Conservation (phyloP, 1,139 yeast species). For the Nakaseomyces sp. region DNA sequence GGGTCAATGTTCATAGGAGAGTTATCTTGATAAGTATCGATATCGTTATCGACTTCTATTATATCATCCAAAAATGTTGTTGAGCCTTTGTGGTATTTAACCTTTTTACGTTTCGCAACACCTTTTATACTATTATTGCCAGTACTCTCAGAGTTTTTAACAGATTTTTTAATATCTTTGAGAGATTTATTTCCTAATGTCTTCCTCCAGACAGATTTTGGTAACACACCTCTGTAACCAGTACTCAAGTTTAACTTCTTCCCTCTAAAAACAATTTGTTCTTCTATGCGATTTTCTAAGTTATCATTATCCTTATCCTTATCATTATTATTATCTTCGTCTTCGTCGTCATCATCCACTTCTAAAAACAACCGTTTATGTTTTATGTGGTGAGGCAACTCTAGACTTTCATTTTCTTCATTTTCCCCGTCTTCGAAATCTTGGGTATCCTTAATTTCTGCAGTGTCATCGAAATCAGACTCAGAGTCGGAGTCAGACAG, state of each 20-base stretch:
- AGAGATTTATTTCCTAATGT: conserved; percentile 13
- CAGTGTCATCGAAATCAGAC: conserved; percentile 1
- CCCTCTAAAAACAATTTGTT: conserved; percentile 26
- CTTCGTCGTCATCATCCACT: conserved; percentile 6
- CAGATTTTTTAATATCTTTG: too few relatives aligned
- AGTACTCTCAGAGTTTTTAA: too few relatives aligned
- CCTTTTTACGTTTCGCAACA: neutral
- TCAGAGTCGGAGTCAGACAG: conserved; percentile 10
- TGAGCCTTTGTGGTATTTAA: neutral
- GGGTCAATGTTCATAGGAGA: neutral
- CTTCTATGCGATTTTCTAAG: too few relatives aligned
- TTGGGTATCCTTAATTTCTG: neutral
- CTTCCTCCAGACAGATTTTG: conserved; percentile 28
- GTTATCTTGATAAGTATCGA: neutral
- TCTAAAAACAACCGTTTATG: conserved; percentile 5
- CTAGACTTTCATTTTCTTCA: neutral
- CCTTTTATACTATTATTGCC: neutral
- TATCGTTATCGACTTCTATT: neutral
- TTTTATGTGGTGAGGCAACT: conserved; percentile 2
- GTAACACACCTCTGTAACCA: conserved; percentile 29
- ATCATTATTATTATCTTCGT: neutral
- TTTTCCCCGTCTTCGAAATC: neutral
- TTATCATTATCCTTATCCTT: neutral
- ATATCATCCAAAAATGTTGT: neutral
- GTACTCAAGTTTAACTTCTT: conserved; percentile 20